These are phyloP conservation scores for Pleurotus cornucopiae DNA, from an alignment of 768 basidiomycete genomes.

Conservation along the genomic window DNA sequence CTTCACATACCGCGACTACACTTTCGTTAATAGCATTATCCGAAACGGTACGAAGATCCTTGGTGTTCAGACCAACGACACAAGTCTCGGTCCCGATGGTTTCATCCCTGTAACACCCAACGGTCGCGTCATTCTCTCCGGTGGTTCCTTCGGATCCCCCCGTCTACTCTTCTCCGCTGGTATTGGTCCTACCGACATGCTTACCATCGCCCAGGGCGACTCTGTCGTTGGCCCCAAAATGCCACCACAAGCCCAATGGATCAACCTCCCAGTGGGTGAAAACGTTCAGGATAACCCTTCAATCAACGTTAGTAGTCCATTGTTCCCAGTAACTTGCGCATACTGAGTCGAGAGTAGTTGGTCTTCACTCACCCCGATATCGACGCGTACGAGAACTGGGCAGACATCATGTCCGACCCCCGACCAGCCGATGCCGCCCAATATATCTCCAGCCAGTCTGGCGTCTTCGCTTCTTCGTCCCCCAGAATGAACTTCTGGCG, in stretches of 20 bases:
- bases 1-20: slow-evolving; percentile 46
- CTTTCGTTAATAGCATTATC: slow-evolving; percentile 46
- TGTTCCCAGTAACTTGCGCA: background rate
- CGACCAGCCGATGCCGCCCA: slow-evolving; percentile 51
- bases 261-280: slow-evolving; percentile 56
- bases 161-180: slow-evolving; percentile 58
- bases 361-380: slow-evolving; percentile 62
- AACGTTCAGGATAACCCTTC: slow-evolving; percentile 61
- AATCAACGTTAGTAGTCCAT: slow-evolving; percentile 41
- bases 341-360: slow-evolving; percentile 27
- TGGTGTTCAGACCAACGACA: slow-evolving; percentile 60
- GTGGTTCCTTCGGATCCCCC: slow-evolving; percentile 52
- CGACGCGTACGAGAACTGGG: slow-evolving; percentile 68
- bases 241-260: slow-evolving; percentile 46
- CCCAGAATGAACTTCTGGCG: slow-evolving; percentile 63
- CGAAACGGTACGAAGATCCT: slow-evolving; percentile 53
- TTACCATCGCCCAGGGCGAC: slow-evolving; percentile 43
- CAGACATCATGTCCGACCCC: slow-evolving; percentile 49
- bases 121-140: slow-evolving; percentile 60
- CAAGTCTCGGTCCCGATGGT: slow-evolving; percentile 50
- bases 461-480: slow-evolving; percentile 54
- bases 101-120: slow-evolving; percentile 47
- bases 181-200: slow-evolving; percentile 58
- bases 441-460: slow-evolving; percentile 47
- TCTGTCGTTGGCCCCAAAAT: slow-evolving; percentile 41